phyloP scores from a whole-genome alignment of 495 filamentous ascomycete species.

The Hypoxylon subgilvum region DNA sequence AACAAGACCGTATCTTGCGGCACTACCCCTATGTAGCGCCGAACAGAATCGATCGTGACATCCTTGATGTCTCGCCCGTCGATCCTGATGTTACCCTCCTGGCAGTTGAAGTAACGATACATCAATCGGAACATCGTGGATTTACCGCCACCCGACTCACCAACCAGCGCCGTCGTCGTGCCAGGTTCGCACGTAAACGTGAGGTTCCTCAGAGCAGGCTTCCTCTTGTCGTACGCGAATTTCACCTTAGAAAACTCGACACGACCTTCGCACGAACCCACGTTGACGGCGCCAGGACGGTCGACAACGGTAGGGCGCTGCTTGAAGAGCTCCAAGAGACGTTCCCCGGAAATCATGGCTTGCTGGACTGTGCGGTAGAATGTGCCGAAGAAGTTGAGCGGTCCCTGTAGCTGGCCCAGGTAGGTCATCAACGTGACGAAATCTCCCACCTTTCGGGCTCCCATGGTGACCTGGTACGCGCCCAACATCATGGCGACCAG shows the following conservation, averaged over 20 bases:
- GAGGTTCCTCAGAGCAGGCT: slow-evolving; percentile 81
- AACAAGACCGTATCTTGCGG: slow-evolving; percentile 96
- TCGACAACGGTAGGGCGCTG: slow-evolving; percentile 85
- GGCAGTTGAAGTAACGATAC: slow-evolving; percentile 91
- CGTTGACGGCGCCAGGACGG: slow-evolving; percentile 50
- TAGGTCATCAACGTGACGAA: slow-evolving; percentile 86
- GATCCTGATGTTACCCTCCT: slow-evolving; percentile 76
- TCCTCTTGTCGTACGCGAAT: slow-evolving; percentile 87
- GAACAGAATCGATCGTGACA: slow-evolving; percentile 90
- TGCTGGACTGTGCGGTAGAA: slow-evolving; percentile 97
- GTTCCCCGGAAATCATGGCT: slow-evolving; percentile 95
- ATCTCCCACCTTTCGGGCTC: slow-evolving; percentile 71
- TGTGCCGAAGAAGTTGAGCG: slow-evolving; percentile 96
- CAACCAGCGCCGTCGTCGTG: slow-evolving; percentile 93
- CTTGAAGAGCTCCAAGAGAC: slow-evolving; percentile 93
- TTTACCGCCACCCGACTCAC: slow-evolving; percentile 95
- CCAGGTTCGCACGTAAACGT: slow-evolving; percentile 83
- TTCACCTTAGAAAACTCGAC: slow-evolving; percentile 85
- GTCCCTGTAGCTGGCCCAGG: slow-evolving; percentile 89
- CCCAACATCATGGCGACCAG: slow-evolving; percentile 83
- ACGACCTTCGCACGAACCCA: slow-evolving; percentile 75
- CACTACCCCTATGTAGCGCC: slow-evolving; percentile 89
- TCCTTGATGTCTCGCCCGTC: slow-evolving; percentile 85
- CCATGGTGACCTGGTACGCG: slow-evolving; percentile 83
- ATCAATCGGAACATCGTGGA: slow-evolving; percentile 96